Conservation (phyloP, 768 basidiomycete species). For the Lactarius quietus region DNA sequence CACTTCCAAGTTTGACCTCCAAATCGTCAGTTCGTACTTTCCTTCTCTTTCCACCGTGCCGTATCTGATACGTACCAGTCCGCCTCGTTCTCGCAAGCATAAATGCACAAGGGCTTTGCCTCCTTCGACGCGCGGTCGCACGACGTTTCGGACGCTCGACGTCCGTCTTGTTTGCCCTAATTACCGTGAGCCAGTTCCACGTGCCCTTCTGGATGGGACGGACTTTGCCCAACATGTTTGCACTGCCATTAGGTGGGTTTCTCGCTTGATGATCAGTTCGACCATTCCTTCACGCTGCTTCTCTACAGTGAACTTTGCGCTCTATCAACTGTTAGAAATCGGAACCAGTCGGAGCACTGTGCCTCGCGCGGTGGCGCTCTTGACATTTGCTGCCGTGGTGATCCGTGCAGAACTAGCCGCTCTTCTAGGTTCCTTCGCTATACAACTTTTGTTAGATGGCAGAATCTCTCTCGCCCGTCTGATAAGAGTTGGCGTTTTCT, state of each 20-base stretch:
- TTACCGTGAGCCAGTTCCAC: slow-evolving; percentile 88
- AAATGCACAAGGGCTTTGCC: slow-evolving; percentile 59
- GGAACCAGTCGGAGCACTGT: slow-evolving; percentile 36
- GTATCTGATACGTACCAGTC: slow-evolving; percentile 41
- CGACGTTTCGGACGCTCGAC: slow-evolving; percentile 60
- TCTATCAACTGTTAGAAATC: slow-evolving; percentile 46
- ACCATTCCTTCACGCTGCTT: not conserved
- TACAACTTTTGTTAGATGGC: slow-evolving; percentile 48
- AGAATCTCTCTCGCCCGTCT: slow-evolving; percentile 44
- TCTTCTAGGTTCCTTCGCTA: slow-evolving; percentile 56
- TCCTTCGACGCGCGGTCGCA: slow-evolving; percentile 59
- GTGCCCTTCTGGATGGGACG: slow-evolving; percentile 90
- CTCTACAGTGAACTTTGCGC: slow-evolving; percentile 53
- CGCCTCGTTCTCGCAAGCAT: slow-evolving; percentile 66
- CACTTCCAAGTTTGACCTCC: slow-evolving; percentile 60
- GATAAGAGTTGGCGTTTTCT: slow-evolving; percentile 47
- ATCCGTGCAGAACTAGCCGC: slow-evolving; percentile 78
- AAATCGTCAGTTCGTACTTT: slow-evolving; percentile 56
- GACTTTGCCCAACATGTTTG: slow-evolving; percentile 94
- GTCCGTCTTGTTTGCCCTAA: slow-evolving; percentile 55
- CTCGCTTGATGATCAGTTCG: not conserved
- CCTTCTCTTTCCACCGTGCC: not conserved
- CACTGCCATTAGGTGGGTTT: slow-evolving; percentile 67
- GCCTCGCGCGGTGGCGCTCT: slow-evolving; percentile 47
- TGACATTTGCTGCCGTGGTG: slow-evolving; percentile 65